Base-by-base conservation (phyloP, 2,329 filamentous ascomycete genomes). In the Fusarium brachygibbosum region DNA sequence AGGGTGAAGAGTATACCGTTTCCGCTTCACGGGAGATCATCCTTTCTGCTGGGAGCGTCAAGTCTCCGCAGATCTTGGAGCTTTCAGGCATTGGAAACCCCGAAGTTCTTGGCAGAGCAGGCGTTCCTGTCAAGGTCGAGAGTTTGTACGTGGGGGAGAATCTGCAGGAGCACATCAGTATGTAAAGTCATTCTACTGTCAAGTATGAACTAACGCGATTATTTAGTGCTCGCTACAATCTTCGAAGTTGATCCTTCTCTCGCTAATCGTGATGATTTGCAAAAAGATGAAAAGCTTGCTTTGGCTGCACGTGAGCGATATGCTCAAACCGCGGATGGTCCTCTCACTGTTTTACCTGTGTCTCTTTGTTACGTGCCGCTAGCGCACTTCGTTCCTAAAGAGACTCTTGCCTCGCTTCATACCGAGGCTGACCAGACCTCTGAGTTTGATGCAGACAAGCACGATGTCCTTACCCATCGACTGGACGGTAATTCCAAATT, bases 31-130 rank as follows among this genome's bases (percentile, higher is more conserved):
- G 62, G 13, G 88, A 91, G 69, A 82, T 90, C 13, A 83, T 91
- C 37, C 75, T 91, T 4, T 84, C 85, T 6, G 87, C 87, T 1
- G 89, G 89, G 1, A 84, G 82, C 29, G 79, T 86, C 40, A 83
- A 85, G 72, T 88, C 85, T 12, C 89, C 84, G 7, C 87, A 85
- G 76, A 79, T 88, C 17, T 82, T 86, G n/a, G 88, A 91, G 66
- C 78, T 90, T 3, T 90, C 87, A 0, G 88, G 89, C 0, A 82
- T 91, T 38, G 89, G 89, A 6, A 79, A 82, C 45, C 66, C 71
- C 1, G 59, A 73, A 1, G 63, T 85, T 4, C 68, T 85, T 34
- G 56, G 73, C 11, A 72, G 70, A n/a, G 80, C 82, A 6, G 77
- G 77, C 12, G 78, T 86, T 29, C 65, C 74, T 1, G 66, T 78